Evolutionary conservation across 371 early-diverging fungal genomes (phyloP), one percentile per base, ranked within the genome.

Genomic region (Globomyces sp.): DNA sequence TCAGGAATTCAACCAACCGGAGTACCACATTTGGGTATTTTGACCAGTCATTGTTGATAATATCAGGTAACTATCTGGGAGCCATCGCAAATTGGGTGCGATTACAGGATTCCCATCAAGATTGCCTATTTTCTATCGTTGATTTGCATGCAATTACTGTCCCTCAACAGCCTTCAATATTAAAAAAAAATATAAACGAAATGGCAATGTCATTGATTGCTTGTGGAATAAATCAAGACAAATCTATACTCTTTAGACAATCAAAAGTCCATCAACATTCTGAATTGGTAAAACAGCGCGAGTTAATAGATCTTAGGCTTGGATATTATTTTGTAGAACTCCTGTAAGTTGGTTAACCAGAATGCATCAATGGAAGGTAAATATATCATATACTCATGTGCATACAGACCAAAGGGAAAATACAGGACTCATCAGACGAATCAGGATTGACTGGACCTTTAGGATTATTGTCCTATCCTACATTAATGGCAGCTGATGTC

Each of bases 1-100:
- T 92, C 92, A 1, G 96, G 95, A 1, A 93, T 94, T 66, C 95
- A 96, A 76, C 95, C 96, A 1, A 95, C 98, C 3, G 96, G 96
- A 11, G 85, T 86, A 13, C 94, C 93, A 37, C 96, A 95, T 71
- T 76, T 97, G 40, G 98, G 98, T 24, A 24, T 24, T 24, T 24
- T 24, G 0, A 24, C 24, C 24, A 24, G 24, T 24, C 24, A 24
- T 24, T 24, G 24, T 24, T 24, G 24, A 24, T 24, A 24, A 24
- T 24, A 24, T 24, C 24, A 24, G 24, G 24, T 63, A 97, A 97
- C 77, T 97, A 95, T 72, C 84, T 95, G 37, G 98, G 98, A 4
- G 93, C 94, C 1, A 74, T 97, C 39, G 76, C 77, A 1, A 90
- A 91, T 78, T 97, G 96, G 97, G 88, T 87, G 1, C 62, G 72